Evolutionary conservation across 805 yeast species (phyloP), one percentile per base, ranked within the genome.

Genomic region (Lipomyces spencermartinsiae): DNA sequence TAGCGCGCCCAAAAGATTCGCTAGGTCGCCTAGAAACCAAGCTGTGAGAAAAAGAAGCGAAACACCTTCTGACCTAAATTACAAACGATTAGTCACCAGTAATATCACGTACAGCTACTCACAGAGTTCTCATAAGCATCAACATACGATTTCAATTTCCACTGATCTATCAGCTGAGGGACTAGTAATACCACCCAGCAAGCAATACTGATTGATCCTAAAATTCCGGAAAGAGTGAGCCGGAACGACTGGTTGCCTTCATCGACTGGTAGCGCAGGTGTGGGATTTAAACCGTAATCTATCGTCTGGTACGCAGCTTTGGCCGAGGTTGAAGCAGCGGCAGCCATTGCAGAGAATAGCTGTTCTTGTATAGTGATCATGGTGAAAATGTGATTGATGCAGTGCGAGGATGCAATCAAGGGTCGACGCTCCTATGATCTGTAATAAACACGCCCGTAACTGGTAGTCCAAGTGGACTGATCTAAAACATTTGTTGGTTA

Each of bases 131-230:
- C 22, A 19, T 31, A 19, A 31, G n/a, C 54, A 19, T 39, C 22
- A 39, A 25, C 73, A n/a, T 56, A 67, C 72, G 82, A 76, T 74
- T 90, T 87, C 63, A 87, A 78, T 63, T 90, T 79, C 93, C 93
- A 91, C 78, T 90, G 94, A 76, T 90, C 96, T 33, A 90, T 83
- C 59, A 90, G 82, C 76, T 90, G 96, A 0, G 96, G 95, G 72
- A 91, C 79, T 66, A 90, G 82, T 54, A 90, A 78, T 14, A 90
- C 93, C 12, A 91, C 83, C 93, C 93, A 91, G 76, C 94, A 89
- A 0, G 94, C 92, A 55, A 90, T 82, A 39, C 87, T 83, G 8
- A 90, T 84, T 12, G 92, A 87, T 1, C 94, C 94, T 76, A 87
- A 83, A 8, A 64, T 53, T 8, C 69, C 71, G 2, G 71, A 68